These are phyloP conservation scores for Aciculosporium take DNA, from an alignment of 2,329 filamentous ascomycete species.

Conservation along the genomic window DNA sequence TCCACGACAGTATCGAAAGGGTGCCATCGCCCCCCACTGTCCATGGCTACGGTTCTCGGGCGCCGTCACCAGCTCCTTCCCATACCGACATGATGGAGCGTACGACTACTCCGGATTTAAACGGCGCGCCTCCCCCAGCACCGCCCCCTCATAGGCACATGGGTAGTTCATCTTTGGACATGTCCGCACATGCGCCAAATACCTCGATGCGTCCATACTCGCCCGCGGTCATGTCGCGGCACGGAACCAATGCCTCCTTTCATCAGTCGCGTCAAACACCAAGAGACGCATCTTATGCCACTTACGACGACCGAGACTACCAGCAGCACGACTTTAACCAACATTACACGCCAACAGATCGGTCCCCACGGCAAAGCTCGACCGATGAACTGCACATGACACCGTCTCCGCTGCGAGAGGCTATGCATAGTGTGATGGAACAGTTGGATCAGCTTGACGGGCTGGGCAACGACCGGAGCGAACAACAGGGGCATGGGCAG, in stretches of 20 bases:
- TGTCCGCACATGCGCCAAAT: constrained; percentile 22
- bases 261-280: constrained; percentile 15
- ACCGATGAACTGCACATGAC: constrained; percentile 56
- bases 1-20: constrained; percentile 9
- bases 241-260: constrained; percentile 23
- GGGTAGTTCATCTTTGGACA: constrained; percentile 13
- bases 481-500: constrained; percentile 23
- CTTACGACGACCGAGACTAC: constrained; percentile 24
- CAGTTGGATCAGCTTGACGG: constrained; percentile 67
- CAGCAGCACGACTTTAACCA: constrained; percentile 6
- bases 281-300: constrained; percentile 26
- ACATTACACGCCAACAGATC: constrained; percentile 40
- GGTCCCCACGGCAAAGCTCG: constrained; percentile 54
- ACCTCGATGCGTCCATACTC: constrained; percentile 19
- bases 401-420: constrained; percentile 79
- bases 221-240: constrained; percentile 18
- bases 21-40: constrained; percentile 12
- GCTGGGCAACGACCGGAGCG: constrained; percentile 37
- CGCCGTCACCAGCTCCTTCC: constrained; percentile 14
- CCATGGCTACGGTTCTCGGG: constrained; percentile 18
- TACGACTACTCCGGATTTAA: constrained; percentile 20
- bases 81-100: constrained; percentile 13
- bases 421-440: constrained; percentile 97
- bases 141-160: constrained; percentile 71
- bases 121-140: constrained; percentile 63